phyloP scores from a whole-genome alignment of 1,139 yeast species.

The Kazachstania sp. region DNA sequence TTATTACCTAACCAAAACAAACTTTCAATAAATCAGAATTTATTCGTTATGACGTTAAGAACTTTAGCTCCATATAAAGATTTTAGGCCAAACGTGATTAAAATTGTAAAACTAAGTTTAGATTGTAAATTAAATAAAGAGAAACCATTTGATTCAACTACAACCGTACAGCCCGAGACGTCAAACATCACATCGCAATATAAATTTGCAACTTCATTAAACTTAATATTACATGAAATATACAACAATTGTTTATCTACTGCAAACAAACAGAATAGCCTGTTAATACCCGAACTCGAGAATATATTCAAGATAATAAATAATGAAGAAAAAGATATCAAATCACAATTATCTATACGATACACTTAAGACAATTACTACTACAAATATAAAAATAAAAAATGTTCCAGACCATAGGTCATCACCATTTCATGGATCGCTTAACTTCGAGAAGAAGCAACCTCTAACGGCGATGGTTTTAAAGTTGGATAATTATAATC shows the following conservation, averaged over 20 bases:
- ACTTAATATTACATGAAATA: constrained; percentile 17
- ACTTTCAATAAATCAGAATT: constrained; percentile 7
- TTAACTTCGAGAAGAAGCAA: constrained; percentile 41
- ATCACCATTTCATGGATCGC: constrained; percentile 85
- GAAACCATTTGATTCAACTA: constrained; percentile 6
- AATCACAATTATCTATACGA: constrained; percentile 22
- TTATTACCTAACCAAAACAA: constrained; percentile 5
- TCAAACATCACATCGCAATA: constrained; percentile 15
- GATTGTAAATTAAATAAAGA: constrained; percentile 14
- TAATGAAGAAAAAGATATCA: constrained; percentile 21
- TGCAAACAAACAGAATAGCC: neutral
- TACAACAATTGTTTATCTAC: constrained; percentile 10
- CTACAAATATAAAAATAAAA: neutral
- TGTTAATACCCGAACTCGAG: constrained; percentile 11
- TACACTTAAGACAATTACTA: constrained; percentile 9
- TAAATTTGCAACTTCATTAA: constrained; percentile 22
- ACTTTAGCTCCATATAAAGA: constrained; percentile 8
- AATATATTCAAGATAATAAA: constrained; percentile 14
- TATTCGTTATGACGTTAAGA: constrained; percentile 10
- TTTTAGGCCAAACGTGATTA: constrained; percentile 12
- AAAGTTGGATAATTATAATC: constrained; percentile 41
- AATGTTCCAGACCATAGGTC: constrained; percentile 83
- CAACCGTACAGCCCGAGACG: constrained; percentile 2
- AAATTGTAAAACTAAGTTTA: constrained; percentile 23
- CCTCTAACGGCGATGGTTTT: constrained; percentile 94